Evolutionary conservation across 2,329 filamentous ascomycete genomes (phyloP).

Genomic region (Alternaria longipes): DNA sequence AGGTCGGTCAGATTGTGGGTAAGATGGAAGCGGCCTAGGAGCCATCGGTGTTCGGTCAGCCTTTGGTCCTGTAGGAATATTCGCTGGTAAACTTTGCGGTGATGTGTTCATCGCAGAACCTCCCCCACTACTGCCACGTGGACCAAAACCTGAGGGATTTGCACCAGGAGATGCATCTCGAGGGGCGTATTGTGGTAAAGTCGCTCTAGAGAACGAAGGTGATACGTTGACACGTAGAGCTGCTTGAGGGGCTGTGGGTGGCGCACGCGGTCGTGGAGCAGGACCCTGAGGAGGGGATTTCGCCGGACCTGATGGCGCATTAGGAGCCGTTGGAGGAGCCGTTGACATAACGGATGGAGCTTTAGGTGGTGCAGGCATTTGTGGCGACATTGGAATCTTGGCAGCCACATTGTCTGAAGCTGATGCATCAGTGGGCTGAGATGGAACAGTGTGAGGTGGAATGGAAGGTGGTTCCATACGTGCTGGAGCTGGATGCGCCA

Average conservation of each 20-base stretch:
- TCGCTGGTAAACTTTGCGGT: slow-evolving; percentile 46
- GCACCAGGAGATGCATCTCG: slow-evolving; percentile 43
- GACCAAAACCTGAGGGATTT: slow-evolving; percentile 35
- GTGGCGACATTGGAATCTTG: slow-evolving; percentile 22
- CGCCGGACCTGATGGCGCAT: slow-evolving; percentile 22
- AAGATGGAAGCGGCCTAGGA: slow-evolving; percentile 43
- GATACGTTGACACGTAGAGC: slow-evolving; percentile 43
- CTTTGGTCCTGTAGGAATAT: slow-evolving; percentile 54
- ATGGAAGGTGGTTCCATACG: slow-evolving; percentile 37
- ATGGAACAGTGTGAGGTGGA: slow-evolving; percentile 24
- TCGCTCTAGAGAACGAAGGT: slow-evolving; percentile 44
- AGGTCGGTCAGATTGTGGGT: slow-evolving; percentile 40
- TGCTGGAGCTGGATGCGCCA: slow-evolving; percentile 23
- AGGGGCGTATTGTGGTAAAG: slow-evolving; percentile 33
- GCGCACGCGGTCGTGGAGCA: slow-evolving; percentile 37
- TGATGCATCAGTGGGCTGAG: slow-evolving; percentile 13
- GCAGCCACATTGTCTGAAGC: slow-evolving; percentile 24
- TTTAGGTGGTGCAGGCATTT: slow-evolving; percentile 19
- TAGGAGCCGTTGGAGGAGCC: slow-evolving; percentile 14
- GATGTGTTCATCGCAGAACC: slow-evolving; percentile 44
- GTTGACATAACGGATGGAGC: slow-evolving; percentile 7
- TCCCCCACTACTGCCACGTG: slow-evolving; percentile 32
- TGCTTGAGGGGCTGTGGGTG: slow-evolving; percentile 48
- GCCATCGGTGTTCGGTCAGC: slow-evolving; percentile 46
- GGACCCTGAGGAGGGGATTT: slow-evolving; percentile 45